phyloP scores from a whole-genome alignment of 1,284 basidiomycete species.

The Agroathelia rolfsii region DNA sequence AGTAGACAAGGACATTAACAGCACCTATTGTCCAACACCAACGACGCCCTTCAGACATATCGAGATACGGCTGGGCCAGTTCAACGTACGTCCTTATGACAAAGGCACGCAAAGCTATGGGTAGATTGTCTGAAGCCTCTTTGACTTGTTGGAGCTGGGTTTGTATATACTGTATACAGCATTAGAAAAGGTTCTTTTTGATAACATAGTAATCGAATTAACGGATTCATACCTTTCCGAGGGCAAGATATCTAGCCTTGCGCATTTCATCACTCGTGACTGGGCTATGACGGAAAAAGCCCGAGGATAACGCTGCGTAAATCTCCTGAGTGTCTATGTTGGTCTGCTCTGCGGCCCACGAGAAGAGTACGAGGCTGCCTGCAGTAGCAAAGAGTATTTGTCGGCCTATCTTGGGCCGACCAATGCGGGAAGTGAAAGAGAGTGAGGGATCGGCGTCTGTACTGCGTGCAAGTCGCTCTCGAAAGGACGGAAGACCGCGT shows the following conservation, averaged over 20 bases:
- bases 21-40: constrained; percentile 60
- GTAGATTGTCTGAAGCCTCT: constrained; percentile 26
- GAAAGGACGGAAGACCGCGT: no score
- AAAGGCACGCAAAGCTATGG: constrained; percentile 33
- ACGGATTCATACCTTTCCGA: constrained; percentile 27
- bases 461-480: no score
- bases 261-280: constrained; percentile 37
- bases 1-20: constrained; percentile 59
- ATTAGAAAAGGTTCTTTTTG: constrained; percentile 14
- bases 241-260: constrained; percentile 32
- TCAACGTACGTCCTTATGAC: constrained; percentile 33
- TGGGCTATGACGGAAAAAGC: no score
- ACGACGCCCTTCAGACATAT: constrained; percentile 59
- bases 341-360: no score
- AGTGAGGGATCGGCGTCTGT: no score
- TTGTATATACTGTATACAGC: constrained; percentile 26
- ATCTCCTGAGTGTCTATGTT: no score
- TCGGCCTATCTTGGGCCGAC: no score
- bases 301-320: no score
- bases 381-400: no score
- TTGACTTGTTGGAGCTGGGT: constrained; percentile 24
- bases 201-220: constrained; percentile 24
- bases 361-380: no score
- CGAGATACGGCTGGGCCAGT: constrained; percentile 48
- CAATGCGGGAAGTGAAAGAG: no score